Conservation (phyloP, 2,329 filamentous ascomycete species). For the Stemphylium lycopersici region DNA sequence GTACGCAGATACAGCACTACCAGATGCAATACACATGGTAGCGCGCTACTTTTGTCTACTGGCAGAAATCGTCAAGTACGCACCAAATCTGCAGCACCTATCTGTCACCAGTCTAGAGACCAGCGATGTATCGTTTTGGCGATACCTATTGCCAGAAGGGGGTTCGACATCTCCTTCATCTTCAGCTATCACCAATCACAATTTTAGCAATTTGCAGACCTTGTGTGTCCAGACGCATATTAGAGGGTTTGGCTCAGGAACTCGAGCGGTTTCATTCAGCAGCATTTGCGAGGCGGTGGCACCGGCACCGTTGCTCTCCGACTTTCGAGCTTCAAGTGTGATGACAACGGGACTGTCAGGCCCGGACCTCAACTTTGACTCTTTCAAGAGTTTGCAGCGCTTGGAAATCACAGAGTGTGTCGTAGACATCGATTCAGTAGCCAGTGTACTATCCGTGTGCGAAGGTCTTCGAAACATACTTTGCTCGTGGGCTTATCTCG, state of each 20-base stretch:
- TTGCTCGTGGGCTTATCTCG: constrained; percentile 27
- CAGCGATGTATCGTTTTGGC: constrained; percentile 29
- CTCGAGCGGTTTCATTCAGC: constrained; percentile 3
- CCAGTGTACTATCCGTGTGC: constrained; percentile 16
- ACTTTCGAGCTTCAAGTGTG: constrained; percentile 23
- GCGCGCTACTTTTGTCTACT: constrained; percentile 28
- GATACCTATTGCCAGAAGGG: constrained; percentile 9
- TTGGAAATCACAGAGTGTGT: constrained; percentile 29
- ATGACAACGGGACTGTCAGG: background rate
- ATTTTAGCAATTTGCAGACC: constrained; percentile 20
- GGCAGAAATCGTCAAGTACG: constrained; percentile 20
- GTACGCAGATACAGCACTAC: constrained; percentile 6
- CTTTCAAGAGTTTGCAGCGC: constrained; percentile 19
- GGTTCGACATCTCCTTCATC: background rate
- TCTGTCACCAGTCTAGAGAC: constrained; percentile 32
- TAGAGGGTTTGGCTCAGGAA: background rate
- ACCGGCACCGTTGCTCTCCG: constrained; percentile 14
- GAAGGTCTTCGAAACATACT: constrained; percentile 25
- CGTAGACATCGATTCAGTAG: constrained; percentile 16
- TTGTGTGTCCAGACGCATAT: constrained; percentile 28
- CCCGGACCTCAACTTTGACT: background rate
- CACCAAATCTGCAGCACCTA: constrained; percentile 30
- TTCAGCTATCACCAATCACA: constrained; percentile 1
- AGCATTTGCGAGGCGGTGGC: constrained; percentile 15
- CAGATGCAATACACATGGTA: constrained; percentile 8